phyloP scores from a whole-genome alignment of 2,329 filamentous ascomycete genomes.

The Helotiales sp. region DNA sequence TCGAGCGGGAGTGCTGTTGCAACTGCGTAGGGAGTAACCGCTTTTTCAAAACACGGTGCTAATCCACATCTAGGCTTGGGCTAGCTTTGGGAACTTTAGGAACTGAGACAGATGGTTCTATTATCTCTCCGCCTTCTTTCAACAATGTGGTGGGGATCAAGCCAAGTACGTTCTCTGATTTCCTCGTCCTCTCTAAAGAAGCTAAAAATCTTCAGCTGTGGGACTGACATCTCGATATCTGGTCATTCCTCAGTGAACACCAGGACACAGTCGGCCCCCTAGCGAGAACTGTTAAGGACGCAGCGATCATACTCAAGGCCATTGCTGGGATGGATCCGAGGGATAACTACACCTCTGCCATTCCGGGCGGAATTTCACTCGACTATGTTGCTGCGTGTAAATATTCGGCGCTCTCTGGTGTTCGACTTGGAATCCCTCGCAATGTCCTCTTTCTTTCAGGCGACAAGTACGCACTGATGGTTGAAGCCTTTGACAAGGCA shows the following conservation, averaged over 20 bases:
- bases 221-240: slow-evolving; percentile 61
- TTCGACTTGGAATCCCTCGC: slow-evolving; percentile 63
- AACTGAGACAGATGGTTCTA: slow-evolving; percentile 65
- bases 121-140: slow-evolving; percentile 51
- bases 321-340: slow-evolving; percentile 61
- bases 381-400: slow-evolving; percentile 62
- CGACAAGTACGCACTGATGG: slow-evolving; percentile 38
- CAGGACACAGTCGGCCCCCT: slow-evolving; percentile 67
- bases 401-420: slow-evolving; percentile 51
- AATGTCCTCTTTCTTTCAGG: slow-evolving; percentile 49
- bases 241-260: slow-evolving; percentile 64
- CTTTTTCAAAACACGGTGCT: slow-evolving; percentile 36
- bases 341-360: slow-evolving; percentile 65
- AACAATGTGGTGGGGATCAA: slow-evolving; percentile 69
- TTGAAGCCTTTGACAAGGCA: slow-evolving; percentile 56
- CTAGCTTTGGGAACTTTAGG: slow-evolving; percentile 59
- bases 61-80: too few species aligned
- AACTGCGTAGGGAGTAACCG: slow-evolving; percentile 48
- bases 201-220: slow-evolving; percentile 44
- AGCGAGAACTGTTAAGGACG: slow-evolving; percentile 64
- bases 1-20: slow-evolving; percentile 60
- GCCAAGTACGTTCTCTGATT: slow-evolving; percentile 44
- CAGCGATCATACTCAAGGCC: slow-evolving; percentile 57
- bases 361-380: slow-evolving; percentile 53
- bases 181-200: slow-evolving; percentile 12